Base-by-base conservation (phyloP, 495 filamentous ascomycete genomes). In the Massariosphaeria phaeospora region DNA sequence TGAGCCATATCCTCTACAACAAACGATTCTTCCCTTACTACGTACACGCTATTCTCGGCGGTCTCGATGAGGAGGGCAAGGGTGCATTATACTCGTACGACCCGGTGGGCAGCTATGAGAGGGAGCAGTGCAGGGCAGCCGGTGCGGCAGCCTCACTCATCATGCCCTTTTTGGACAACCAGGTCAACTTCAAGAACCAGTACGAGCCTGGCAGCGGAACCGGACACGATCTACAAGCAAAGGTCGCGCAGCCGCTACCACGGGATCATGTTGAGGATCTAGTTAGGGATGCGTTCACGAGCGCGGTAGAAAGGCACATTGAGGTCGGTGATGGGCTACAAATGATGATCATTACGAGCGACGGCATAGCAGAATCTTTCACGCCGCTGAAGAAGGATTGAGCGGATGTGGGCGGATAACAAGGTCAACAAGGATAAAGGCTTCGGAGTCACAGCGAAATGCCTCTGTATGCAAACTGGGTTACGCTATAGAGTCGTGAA, bases 11-110 rank as follows among this genome's bases (percentile, higher is more conserved):
- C 55, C 81, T 98, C 29, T 98, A 98, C 75, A 76, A 83, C 68
- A 96, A 96, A 74, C 87, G 93, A 23, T 98, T 98, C 76, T 98
- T 98, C 78, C 93, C 93, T 13, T 97, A 95, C 76, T 98, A 97
- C 69, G 88, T 91, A 29, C 78, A 86, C 64, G 91, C 90, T 24
- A 96, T 98, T 64, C 76, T 98, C 21, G 91, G 87, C 13, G 94
- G 93, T 20, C 69, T 98, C 47, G 94, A 97, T 68, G 93, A 96
- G 72, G 86, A 96, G 58, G 93, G 93, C 67, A 88, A 84, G 70
- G 93, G 91, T 44, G 90, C 91, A 34, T 75, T 98, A 35, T 98
- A 95, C 77, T 91, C 87, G 53, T 98, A 98, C 75, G 93, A 98
- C 62, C 91, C 94, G 3, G 90, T 98, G 15, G 93, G 93, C 56